These are phyloP conservation scores for Calonectria ilicicola DNA, from an alignment of 2,329 filamentous ascomycete genomes.

Conservation along the genomic window DNA sequence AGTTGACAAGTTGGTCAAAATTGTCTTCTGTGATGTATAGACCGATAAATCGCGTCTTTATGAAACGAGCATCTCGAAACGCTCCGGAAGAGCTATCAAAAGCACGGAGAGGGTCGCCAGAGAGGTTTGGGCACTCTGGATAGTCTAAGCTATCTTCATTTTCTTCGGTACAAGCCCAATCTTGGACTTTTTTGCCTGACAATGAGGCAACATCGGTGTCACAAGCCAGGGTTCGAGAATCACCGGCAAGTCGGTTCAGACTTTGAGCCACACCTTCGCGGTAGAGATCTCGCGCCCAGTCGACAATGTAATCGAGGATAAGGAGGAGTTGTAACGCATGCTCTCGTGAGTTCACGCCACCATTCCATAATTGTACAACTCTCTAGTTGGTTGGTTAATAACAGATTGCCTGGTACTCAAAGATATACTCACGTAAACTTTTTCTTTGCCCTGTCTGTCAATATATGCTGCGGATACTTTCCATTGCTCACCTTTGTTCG, in stretches of 20 bases:
- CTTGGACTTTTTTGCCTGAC: background rate
- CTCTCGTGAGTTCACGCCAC: conserved; percentile 19
- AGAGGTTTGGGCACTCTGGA: background rate
- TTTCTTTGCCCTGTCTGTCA: background rate
- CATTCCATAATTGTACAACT: conserved; percentile 23
- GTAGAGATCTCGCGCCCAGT: conserved; percentile 37
- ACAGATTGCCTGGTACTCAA: background rate
- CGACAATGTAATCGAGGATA: conserved; percentile 37
- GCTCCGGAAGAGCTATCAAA: background rate
- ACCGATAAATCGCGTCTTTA: background rate
- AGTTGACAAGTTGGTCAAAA: background rate
- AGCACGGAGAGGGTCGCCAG: background rate
- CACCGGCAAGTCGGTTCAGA: background rate
- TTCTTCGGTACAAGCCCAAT: background rate
- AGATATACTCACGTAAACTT: background rate
- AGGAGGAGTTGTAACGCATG: conserved; percentile 33
- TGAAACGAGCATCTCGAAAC: conserved; percentile 5
- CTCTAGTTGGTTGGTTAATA: background rate
- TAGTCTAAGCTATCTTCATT: background rate
- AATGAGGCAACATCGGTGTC: conserved; percentile 1
- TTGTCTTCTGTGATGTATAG: conserved; percentile 1
- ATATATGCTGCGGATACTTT: conserved; percentile 1
- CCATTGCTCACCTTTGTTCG: conserved; percentile 1
- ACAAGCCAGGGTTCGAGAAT: background rate
- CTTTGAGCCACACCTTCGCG: conserved; percentile 23